These are phyloP conservation scores for Moelleriella libera DNA, from an alignment of 2,329 filamentous ascomycete species.

Conservation along the genomic window DNA sequence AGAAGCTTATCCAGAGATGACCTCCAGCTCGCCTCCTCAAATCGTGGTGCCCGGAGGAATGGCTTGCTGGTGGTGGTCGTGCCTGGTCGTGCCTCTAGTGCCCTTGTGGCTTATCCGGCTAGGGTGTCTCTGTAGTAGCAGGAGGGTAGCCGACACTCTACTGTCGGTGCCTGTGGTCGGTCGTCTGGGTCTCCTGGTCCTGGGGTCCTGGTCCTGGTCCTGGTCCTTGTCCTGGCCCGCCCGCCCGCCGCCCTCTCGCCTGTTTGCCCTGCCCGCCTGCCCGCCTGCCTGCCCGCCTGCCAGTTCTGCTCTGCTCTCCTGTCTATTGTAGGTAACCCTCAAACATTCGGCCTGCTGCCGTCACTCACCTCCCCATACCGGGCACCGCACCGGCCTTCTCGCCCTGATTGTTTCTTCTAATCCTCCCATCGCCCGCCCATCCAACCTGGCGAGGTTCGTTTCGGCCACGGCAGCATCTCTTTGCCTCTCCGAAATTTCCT, in stretches of 20 bases:
- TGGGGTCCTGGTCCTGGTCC: background rate
- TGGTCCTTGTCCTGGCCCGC: background rate
- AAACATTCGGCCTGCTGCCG: conserved; percentile 1
- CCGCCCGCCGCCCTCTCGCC: conserved; percentile 1
- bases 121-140: background rate
- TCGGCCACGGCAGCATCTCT: background rate
- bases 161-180: background rate
- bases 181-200: background rate
- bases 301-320: background rate
- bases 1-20: too few relatives aligned
- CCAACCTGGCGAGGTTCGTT: conserved; percentile 1
- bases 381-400: conserved; percentile 1
- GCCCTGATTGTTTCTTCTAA: conserved; percentile 2
- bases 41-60: too few relatives aligned
- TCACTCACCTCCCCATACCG: background rate
- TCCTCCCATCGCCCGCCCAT: conserved; percentile 2
- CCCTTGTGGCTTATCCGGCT: background rate
- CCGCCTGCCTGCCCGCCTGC: background rate
- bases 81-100: too few relatives aligned
- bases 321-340: background rate
- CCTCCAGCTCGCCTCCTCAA: too few relatives aligned
- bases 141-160: background rate
- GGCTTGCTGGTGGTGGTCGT: too few relatives aligned
- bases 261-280: background rate
- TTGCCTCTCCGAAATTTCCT: background rate